phyloP scores from a whole-genome alignment of 2,329 filamentous ascomycete genomes.

The Fusarium pseudonygamai region DNA sequence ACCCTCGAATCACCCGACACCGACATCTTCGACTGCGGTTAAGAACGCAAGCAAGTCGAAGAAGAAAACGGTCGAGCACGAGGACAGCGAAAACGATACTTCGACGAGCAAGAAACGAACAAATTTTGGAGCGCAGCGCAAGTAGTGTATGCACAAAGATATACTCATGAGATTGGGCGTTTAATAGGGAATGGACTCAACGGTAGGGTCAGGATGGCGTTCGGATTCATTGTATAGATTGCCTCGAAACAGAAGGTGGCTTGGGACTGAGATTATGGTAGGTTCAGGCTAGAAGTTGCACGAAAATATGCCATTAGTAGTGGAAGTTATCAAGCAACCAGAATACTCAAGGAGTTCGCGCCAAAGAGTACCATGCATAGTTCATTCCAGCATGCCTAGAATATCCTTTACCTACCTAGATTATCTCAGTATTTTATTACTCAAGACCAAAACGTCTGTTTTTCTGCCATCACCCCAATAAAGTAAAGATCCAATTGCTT shows the following conservation, averaged over 20 bases:
- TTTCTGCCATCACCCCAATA: neutral
- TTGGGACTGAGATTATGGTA: neutral
- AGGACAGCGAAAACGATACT: slow-evolving; percentile 69
- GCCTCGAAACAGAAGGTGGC: neutral
- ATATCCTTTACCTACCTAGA: neutral
- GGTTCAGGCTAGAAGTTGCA: neutral
- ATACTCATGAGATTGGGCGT: slow-evolving; percentile 1
- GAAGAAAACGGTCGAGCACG: slow-evolving; percentile 57
- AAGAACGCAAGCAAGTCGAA: slow-evolving; percentile 61
- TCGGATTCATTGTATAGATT: neutral
- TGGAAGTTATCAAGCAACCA: neutral
- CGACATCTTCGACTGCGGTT: slow-evolving; percentile 60
- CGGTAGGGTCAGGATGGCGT: slow-evolving; percentile 15
- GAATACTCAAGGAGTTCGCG: neutral
- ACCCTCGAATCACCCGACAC: slow-evolving; percentile 64
- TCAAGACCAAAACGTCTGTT: neutral
- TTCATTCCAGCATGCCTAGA: neutral
- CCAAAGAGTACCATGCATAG: neutral
- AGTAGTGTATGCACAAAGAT: slow-evolving; percentile 45
- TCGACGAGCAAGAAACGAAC: slow-evolving; percentile 64
- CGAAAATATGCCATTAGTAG: neutral
- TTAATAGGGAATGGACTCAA: slow-evolving; percentile 1
- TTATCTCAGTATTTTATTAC: neutral
- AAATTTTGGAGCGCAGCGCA: slow-evolving; percentile 65
- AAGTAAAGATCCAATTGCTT: neutral